These are phyloP conservation scores for Fraxinus sp. DNA, from an alignment of 305 asterid species.

Conservation along the genomic window DNA sequence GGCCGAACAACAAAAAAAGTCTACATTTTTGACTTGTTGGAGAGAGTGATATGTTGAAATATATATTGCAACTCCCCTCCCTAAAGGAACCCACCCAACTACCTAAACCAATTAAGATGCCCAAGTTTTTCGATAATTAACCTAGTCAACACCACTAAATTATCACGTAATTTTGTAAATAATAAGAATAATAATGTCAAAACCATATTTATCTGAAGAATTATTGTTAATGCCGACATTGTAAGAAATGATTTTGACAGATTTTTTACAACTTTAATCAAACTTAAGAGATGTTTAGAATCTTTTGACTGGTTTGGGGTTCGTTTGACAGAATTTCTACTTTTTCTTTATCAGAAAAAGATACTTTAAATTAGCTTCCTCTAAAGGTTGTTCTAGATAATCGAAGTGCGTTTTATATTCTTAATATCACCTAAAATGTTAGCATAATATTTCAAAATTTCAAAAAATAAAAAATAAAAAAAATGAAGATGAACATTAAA, in stretches of 20 bases:
- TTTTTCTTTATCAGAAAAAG: no score
- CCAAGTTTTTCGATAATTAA: conserved; percentile 22
- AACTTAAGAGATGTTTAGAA: not conserved
- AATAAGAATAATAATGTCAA: conserved; percentile 25
- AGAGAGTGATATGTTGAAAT: conserved; percentile 28
- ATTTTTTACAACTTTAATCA: not conserved
- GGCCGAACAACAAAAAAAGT: conserved; percentile 7
- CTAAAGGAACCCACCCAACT: conserved; percentile 36
- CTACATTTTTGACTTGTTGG: conserved; percentile 33
- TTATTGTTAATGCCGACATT: conserved; percentile 48
- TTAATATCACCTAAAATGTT: no score
- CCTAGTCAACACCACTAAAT: conserved; percentile 39
- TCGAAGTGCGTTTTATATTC: no score
- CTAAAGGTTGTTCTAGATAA: no score
- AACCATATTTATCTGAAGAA: conserved; percentile 24
- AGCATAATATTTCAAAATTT: no score
- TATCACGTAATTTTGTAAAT: conserved; percentile 8
- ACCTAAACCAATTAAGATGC: conserved; percentile 15
- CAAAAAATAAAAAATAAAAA: no score
- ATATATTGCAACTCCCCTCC: conserved; percentile 32
- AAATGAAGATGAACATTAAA: no score
- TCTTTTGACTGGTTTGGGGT: not conserved
- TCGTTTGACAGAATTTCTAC: not conserved
- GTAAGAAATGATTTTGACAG: conserved; percentile 15
- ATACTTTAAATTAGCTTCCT: no score